These are phyloP conservation scores for Venturia effusa DNA, from an alignment of 2,329 filamentous ascomycete species.

Conservation along the genomic window DNA sequence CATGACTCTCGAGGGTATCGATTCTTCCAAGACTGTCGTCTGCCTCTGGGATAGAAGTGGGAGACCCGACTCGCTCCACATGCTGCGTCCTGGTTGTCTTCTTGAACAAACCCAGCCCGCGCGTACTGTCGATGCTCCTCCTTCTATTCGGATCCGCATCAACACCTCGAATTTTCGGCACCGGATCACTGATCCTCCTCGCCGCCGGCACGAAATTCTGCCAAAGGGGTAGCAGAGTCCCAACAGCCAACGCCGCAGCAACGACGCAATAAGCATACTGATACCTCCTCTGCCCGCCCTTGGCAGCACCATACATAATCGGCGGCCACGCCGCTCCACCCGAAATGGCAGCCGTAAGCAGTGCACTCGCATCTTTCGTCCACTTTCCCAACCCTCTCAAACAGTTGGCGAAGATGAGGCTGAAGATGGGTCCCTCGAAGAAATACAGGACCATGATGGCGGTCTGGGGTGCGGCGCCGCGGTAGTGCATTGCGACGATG, in stretches of 20 bases:
- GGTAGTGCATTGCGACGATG: conserved; percentile 39
- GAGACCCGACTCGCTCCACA: not conserved
- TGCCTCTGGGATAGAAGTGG: not conserved
- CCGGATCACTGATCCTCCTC: conserved; percentile 1
- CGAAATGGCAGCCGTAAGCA: conserved; percentile 43
- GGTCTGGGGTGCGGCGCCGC: conserved; percentile 30
- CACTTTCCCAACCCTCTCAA: conserved; percentile 47
- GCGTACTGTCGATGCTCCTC: not conserved
- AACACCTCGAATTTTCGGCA: not conserved
- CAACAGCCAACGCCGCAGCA: conserved; percentile 40
- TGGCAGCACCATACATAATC: conserved; percentile 37
- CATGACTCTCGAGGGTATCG: not conserved
- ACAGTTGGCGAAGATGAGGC: conserved; percentile 46
- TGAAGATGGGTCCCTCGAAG: conserved; percentile 50
- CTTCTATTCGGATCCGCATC: not conserved
- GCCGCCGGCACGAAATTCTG: conserved; percentile 1
- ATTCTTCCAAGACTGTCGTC: not conserved
- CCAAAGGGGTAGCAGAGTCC: conserved; percentile 16
- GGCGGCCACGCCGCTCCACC: conserved; percentile 46
- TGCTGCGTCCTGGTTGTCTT: not conserved
- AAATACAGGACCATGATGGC: conserved; percentile 42
- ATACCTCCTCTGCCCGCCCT: conserved; percentile 28
- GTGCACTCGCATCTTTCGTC: conserved; percentile 45
- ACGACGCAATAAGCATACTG: conserved; percentile 43
- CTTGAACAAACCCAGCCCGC: not conserved